A percentile compares a stretch with the other conserved stretches of the same genome.
Evolutionary conservation across 805 yeast species (phyloP).

Genomic region (Wickerhamiella azyma): DNA sequence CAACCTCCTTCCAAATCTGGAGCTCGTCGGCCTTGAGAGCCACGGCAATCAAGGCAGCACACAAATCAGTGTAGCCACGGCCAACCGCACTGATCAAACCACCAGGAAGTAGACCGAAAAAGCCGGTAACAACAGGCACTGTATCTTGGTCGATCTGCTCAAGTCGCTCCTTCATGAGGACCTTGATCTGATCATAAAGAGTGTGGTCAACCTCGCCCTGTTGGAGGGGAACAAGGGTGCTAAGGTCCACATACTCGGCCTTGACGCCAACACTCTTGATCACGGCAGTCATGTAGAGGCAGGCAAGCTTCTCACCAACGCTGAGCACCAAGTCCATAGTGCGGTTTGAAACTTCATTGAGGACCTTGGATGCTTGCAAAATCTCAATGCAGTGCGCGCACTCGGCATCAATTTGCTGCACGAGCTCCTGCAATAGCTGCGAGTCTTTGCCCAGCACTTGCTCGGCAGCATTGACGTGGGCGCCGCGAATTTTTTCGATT

Average conservation of each 20-base stretch:
- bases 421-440: constrained; percentile 38
- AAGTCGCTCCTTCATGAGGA: constrained; percentile 36
- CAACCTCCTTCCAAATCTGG: constrained; percentile 98
- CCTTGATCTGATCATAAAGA: constrained; percentile 42
- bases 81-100: constrained; percentile 89
- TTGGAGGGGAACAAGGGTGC: constrained; percentile 31
- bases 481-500: constrained; percentile 56
- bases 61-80: constrained; percentile 92
- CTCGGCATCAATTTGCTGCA: constrained; percentile 48
- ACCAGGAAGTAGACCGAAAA: constrained; percentile 92
- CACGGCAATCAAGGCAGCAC: constrained; percentile 94
- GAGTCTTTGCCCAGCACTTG: constrained; percentile 31
- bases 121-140: constrained; percentile 91
- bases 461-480: constrained; percentile 66
- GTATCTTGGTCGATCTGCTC: constrained; percentile 24
- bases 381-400: constrained; percentile 54
- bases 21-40: constrained; percentile 85
- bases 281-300: constrained; percentile 75
- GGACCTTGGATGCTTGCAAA: constrained; percentile 73
- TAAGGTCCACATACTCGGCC: constrained; percentile 67
- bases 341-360: constrained; percentile 82
- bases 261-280: constrained; percentile 71
- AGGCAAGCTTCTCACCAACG: constrained; percentile 84
- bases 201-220: constrained; percentile 41
- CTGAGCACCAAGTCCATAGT: constrained; percentile 85